These are phyloP conservation scores for Fagopyrum tataricum DNA, from an alignment of 148 eudicot species.

Conservation along the genomic window DNA sequence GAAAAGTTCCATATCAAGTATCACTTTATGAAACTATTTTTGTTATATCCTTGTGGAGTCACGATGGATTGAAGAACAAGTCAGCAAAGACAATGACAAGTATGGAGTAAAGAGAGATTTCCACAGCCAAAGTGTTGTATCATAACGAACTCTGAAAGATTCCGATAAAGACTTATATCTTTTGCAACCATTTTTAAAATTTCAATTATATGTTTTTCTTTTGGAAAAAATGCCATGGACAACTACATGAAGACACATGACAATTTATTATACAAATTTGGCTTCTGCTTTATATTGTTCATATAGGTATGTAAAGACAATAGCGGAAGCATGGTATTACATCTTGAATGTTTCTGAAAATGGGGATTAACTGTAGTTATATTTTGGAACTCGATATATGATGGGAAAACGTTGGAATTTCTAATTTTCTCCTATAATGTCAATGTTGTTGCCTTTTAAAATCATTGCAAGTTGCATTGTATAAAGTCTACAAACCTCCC, in stretches of 20 bases:
- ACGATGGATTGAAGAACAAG: neutral
- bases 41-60: neutral
- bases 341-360: neutral
- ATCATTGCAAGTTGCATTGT: neutral
- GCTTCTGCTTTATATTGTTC: neutral
- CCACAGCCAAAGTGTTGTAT: no score
- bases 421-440: neutral
- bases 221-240: neutral
- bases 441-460: neutral
- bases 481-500: neutral
- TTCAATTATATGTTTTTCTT: neutral
- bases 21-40: neutral
- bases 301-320: neutral
- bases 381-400: neutral
- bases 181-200: neutral
- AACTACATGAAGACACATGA: neutral
- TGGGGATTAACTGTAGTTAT: neutral
- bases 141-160: neutral
- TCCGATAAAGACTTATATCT: neutral
- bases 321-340: neutral
- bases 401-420: neutral
- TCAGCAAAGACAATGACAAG: neutral
- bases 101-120: no score
- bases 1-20: neutral
- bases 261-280: neutral